Evolutionary conservation across 345 rosid species (phyloP), one percentile per base, ranked within the genome.

Genomic region (Streptanthus diversifolius): DNA sequence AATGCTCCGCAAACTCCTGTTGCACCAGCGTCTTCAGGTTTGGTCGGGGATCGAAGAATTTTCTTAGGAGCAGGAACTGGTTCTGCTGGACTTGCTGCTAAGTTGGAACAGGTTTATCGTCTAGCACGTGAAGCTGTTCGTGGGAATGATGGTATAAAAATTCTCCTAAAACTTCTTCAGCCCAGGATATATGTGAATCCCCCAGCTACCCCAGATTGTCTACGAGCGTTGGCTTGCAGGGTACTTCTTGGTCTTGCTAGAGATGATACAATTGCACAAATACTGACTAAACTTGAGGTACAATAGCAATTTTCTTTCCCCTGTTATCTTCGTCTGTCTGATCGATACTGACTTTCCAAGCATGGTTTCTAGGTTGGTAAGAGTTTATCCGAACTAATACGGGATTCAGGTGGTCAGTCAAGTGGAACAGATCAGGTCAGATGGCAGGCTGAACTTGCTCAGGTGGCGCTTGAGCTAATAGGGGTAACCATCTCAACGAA

Each of bases 221-320:
- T 95, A 19, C 92, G 99, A 45, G 96, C 98, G 51, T 90, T 95
- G 48, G 89, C 96, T 36, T 95, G 99, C 63, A 88, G 99, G 54
- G 96, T 90, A 29, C 81, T 95, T 65, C 99, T 95, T 81, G 99
- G 99, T 81, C 83, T 95, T 70, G 99, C 99, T 24, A 88, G 99
- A 80, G 99, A 95, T 63, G 93, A 86, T 75, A 79, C 95, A 72
- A 95, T 95, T 84, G 99, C 99, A 25, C 99, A 91, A 53, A 95
- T 95, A 79, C 83, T 95, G 86, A 91, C 99, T 13, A 95, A 88
- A 86, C 97, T 91, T 79, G 96, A 95, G 95, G 99, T 95, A 69
- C 71, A 74, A 39, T 62, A 18, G 30, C 47, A 32, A 41, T 1
- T 33, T 52, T 40, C 44, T 35, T 40, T 65, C 7, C 37, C 33